Base-by-base conservation (phyloP, 2,329 filamentous ascomycete genomes). In the Paraphoma sp. region DNA sequence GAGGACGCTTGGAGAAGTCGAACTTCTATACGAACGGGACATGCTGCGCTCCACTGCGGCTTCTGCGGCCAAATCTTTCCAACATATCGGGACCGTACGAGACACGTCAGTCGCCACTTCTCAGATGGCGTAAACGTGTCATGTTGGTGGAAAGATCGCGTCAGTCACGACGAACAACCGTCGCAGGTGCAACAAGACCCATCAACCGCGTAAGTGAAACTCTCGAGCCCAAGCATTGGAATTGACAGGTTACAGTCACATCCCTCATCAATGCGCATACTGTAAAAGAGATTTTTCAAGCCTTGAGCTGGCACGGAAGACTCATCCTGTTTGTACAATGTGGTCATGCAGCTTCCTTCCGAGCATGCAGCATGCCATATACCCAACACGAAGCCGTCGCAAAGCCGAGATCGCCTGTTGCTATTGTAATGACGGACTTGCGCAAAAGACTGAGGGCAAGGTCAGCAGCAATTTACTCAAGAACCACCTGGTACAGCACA, bases 271-370 rank as follows among this genome's bases (percentile, higher is more conserved):
- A 33, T 69, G 68, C 48, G 23, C 36, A 18, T 68, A 71, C 31
- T 71, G 68, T 45, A 54, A 63, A 28, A 63, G 65, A 12, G 54
- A 46, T 7, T 71, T 65, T 42, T 46, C 50, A 23, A 70, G 53
- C 38, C 64, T 65, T 14, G 51, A 48, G 1, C 42, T 41, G 9
- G 68, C 67, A 14, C 63, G 65, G 40, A 53, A 59, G 43, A 38
- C 56, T 11, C 67, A 71, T 54, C 63, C 65, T 5, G 40, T 61
- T 4, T 69, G 68, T 48, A 64, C 55, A 0, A 70, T 68, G 67
- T 71, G 63, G 62, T 71, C 67, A 11, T 71, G 67, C 31, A 69
- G 64, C 45, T 71, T 70, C 50, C 48, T 71, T 5, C 62, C 65
- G 3, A 64, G 67, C 29, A 63, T 71, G 57, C 67, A 68, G 36